Base-by-base conservation (phyloP, 2,329 filamentous ascomycete species). In the Penicillium crustosum region DNA sequence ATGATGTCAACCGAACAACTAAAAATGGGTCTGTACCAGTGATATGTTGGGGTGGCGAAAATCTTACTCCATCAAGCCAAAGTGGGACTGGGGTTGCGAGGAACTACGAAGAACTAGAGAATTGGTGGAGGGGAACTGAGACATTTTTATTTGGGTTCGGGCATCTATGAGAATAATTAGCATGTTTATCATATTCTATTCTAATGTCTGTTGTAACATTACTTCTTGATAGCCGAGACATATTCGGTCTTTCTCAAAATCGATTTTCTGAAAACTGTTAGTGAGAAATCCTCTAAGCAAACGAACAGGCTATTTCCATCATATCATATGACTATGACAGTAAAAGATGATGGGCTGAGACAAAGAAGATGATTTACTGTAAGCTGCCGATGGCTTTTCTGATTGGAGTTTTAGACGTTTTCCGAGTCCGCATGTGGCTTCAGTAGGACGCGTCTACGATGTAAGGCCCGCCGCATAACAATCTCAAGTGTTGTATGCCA, bases 121-220 rank as follows among this genome's bases (percentile, higher is more conserved):
- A 41, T 48, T 41, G 42, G 49, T 19, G 35, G 59, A 52, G 57
- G 59, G 60, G 59, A 36, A 56, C 27, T 61, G 60, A 62, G 60
- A 62, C 60, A 62, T 56, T 53, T 54, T 21, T 52, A 8, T 29
- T 33, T 27, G 1, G 19, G 38, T 38, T 47, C 12, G 23, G 29
- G 27, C 35, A 41, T 44, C 25, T 36, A 45, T 25, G 29, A 31
- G 49, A 51, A 51, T 48, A 55, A 42, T 58, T 47, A 35, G 33
- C 15, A 38, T 35, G 5, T 31, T 53, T 47, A 9, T 10, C 3
- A 15, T 10, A 2, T 9, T 31, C 36, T 6, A n/a, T n/a, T 42
- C 15, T 8, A 21, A 23, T 49, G 8, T 29, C n/a, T 23, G 19
- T 25, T 19, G 10, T 31, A 6, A 41, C 8, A n/a, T 35, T 6